A percentile compares a stretch with the other conserved stretches of the same genome.
phyloP scores from a whole-genome alignment of 257 asterid species.

The Leonotis leonurus region DNA sequence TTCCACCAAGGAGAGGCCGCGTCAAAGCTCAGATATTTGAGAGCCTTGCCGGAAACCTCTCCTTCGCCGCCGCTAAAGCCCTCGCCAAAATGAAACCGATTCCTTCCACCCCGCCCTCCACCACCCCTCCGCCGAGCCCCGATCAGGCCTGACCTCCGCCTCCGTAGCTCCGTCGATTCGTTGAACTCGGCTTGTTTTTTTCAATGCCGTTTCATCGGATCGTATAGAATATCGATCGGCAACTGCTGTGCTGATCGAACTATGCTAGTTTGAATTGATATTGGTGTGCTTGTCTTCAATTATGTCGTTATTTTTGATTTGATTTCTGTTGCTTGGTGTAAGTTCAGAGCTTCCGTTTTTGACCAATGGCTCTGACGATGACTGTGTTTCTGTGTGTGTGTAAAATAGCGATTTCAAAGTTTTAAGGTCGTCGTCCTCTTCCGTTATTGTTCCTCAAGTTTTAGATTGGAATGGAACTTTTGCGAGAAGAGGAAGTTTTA shows the following conservation, averaged over 20 bases:
- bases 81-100: constrained; percentile 13
- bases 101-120: constrained; percentile 6
- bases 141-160: constrained; percentile 15
- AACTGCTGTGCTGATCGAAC: too few relatives aligned
- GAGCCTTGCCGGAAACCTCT: constrained; percentile 32
- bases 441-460: constrained; percentile 10
- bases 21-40: constrained; percentile 51
- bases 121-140: constrained; percentile 32
- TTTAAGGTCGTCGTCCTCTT: background rate
- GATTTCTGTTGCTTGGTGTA: background rate
- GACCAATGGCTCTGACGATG: constrained; percentile 4
- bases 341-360: constrained; percentile 8
- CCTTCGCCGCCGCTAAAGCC: constrained; percentile 25
- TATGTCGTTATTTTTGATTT: background rate
- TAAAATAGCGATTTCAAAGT: background rate
- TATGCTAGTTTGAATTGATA: background rate
- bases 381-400: background rate
- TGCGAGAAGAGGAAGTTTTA: background rate
- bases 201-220: constrained; percentile 4
- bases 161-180: background rate
- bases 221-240: background rate
- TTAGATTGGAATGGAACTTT: constrained; percentile 11
- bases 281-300: background rate
- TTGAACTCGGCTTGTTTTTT: constrained; percentile 14
- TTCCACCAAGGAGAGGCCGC: constrained; percentile 43